Evolutionary conservation across 768 basidiomycete genomes (phyloP), one percentile per base, ranked within the genome.

Genomic region (Tephrocybe rancida): DNA sequence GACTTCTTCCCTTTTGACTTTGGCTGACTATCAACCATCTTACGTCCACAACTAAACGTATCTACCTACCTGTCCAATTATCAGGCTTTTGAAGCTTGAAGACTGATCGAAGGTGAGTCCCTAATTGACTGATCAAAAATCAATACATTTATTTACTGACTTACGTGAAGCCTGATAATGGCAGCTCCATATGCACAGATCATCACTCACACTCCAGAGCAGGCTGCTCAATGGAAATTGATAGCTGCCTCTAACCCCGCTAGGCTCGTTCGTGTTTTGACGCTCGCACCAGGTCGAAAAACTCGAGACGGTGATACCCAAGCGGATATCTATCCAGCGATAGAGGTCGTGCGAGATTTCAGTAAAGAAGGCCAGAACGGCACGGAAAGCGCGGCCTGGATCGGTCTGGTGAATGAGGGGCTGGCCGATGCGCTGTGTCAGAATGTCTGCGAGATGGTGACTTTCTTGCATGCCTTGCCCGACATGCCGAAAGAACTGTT

Each of bases 181-280:
- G 30, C 13, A 13, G 30, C 6, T n/a, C 7, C 30, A 32, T 32
- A 32, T 13, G 50, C 50, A 5, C 54, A 55, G 13, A n/a, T 50
- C 18, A 50, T 55, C 25, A 50, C 54, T 18, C 48, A 55, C 34
- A 37, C 54, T 1, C 54, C 54, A 4, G 48, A 55, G 27, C 54
- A 55, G 32, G 21, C 38, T 14, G 43, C 21, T n/a, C 11, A 45
- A 39, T 55, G 54, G 54, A 44, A 42, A 39, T 9, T 32, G 8
- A 30, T 55, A 8, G 48, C 38, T 19, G 19, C 44, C 3, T 50
- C 54, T 1, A 45, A 55, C 25, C 54, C 54, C 2, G 27, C 16
- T 24, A 48, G 54, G 3, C 26, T 55, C 10, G 38, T 41, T 19
- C 54, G 54, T 19, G 26, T 32, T 2, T 41, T 49, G 38, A 37